Conservation (phyloP, 768 basidiomycete species). For the Boletus subparvulus region DNA sequence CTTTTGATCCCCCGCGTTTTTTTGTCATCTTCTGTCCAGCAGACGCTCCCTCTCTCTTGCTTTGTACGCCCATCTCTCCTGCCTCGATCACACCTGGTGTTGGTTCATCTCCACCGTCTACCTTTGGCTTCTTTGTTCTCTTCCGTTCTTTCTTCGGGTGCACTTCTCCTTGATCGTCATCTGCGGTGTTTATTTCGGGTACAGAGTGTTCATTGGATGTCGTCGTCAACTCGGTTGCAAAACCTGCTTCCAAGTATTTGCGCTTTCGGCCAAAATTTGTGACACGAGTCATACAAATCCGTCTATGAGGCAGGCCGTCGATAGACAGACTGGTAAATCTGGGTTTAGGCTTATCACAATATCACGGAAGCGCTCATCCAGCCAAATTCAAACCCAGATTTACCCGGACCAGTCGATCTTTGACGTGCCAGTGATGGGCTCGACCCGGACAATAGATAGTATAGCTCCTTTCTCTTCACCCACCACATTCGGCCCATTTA, state of each 20-base stretch:
- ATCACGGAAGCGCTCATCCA: too few species aligned
- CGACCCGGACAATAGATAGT: too few species aligned
- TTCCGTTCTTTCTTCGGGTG: conserved; percentile 62
- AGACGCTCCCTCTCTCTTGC: conserved; percentile 14
- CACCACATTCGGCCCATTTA: background rate
- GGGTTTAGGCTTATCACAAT: too few species aligned
- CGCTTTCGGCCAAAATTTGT: conserved; percentile 76
- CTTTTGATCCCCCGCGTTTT: conserved; percentile 29
- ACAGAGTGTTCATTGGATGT: background rate
- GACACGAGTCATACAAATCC: conserved; percentile 60
- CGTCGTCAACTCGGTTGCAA: conserved; percentile 25
- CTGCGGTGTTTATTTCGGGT: background rate
- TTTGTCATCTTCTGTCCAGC: conserved; percentile 26
- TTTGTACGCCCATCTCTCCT: conserved; percentile 17
- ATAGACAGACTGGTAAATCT: too few species aligned
- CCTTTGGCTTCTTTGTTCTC: conserved; percentile 45
- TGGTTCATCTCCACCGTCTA: conserved; percentile 5
- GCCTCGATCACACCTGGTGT: conserved; percentile 9
- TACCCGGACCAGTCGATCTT: too few species aligned
- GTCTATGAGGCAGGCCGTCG: too few species aligned
- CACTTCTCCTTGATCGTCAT: conserved; percentile 9
- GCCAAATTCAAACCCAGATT: too few species aligned
- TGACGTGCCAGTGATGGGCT: too few species aligned
- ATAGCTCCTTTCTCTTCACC: conserved; percentile 1
- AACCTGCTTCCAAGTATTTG: conserved; percentile 65